Evolutionary conservation across 176 grass and related monocot genomes (phyloP).

Genomic region (Microstegium vimineum): DNA sequence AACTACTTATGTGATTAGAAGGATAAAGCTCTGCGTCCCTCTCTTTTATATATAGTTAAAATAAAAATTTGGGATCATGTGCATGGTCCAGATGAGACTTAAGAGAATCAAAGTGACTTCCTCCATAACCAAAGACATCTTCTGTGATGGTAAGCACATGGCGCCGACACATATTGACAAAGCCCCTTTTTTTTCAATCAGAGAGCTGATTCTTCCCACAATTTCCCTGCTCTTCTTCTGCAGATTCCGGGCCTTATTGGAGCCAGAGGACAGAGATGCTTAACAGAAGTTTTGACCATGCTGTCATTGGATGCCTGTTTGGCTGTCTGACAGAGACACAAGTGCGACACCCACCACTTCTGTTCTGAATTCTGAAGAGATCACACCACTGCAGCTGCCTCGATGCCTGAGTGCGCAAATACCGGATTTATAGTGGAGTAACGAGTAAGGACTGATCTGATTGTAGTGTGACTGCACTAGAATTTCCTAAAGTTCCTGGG

Average conservation of each 20-base stretch:
- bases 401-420: background rate
- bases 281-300: background rate
- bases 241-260: background rate
- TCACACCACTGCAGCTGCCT: background rate
- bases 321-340: background rate
- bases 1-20: background rate
- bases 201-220: background rate
- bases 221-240: background rate
- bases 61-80: background rate
- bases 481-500: background rate
- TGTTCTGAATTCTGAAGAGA: background rate
- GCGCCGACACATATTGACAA: background rate
- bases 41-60: background rate
- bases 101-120: background rate
- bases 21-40: background rate
- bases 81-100: background rate
- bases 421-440: background rate
- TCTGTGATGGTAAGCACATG: conserved; percentile 24
- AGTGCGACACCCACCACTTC: background rate
- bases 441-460: background rate
- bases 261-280: background rate
- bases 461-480: background rate
- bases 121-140: background rate
- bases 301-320: background rate
- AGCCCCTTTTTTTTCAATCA: background rate